phyloP scores from a whole-genome alignment of 2,329 filamentous ascomycete genomes.

The Nemania abortiva region DNA sequence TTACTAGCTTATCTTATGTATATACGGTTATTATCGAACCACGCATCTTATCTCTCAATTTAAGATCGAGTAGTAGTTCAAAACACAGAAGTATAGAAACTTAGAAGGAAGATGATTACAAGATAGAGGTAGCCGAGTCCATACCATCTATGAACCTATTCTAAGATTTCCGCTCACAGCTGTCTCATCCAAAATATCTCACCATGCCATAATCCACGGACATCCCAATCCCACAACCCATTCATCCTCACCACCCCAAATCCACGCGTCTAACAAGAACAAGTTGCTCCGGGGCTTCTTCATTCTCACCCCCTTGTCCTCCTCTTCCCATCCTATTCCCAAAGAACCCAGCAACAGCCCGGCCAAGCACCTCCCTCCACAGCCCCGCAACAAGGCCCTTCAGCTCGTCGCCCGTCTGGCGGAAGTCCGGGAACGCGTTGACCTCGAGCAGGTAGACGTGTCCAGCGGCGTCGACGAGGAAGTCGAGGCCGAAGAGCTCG shows the following conservation, averaged over 20 bases:
- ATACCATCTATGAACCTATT: neutral
- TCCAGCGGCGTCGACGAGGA: conserved; percentile 77
- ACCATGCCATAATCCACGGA: too few species aligned
- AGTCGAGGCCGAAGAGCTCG: conserved; percentile 93
- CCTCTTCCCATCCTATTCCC: conserved; percentile 44
- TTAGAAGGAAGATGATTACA: neutral
- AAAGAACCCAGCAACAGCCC: conserved; percentile 78
- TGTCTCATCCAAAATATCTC: too few species aligned
- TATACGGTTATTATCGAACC: too few species aligned
- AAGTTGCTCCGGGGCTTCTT: conserved; percentile 57
- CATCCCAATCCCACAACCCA: too few species aligned
- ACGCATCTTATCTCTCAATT: too few species aligned
- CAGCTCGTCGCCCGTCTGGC: conserved; percentile 85
- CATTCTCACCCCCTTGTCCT: conserved; percentile 41
- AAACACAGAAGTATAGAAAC: neutral
- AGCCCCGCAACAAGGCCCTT: conserved; percentile 78
- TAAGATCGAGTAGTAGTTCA: too few species aligned
- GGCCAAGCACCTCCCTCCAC: conserved; percentile 78
- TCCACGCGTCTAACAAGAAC: conserved; percentile 66
- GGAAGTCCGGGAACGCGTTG: conserved; percentile 97
- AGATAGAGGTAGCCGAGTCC: neutral
- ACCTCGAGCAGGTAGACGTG: conserved; percentile 85
- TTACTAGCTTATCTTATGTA: too few species aligned
- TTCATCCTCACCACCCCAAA: conserved; percentile 55
- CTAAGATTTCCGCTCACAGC: too few species aligned